phyloP scores from a whole-genome alignment of 2,329 filamentous ascomycete species.

The Phaeophleospora eucalypticola region DNA sequence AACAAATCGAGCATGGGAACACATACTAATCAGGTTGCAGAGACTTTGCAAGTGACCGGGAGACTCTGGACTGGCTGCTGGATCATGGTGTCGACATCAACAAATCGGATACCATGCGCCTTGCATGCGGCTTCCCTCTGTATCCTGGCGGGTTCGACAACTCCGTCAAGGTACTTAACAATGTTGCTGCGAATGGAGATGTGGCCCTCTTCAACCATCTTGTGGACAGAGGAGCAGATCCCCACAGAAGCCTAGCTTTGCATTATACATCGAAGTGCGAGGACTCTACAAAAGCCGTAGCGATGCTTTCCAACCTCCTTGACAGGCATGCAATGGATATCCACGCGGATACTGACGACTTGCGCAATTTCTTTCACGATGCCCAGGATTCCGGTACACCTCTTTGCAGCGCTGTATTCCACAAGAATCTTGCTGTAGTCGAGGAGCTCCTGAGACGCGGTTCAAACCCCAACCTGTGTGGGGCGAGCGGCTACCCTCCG shows the following conservation, averaged over 20 bases:
- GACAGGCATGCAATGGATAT: conserved; percentile 13
- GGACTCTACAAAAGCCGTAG: conserved; percentile 2
- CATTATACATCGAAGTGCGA: conserved; percentile 10
- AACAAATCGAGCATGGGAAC: background rate
- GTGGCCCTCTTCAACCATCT: conserved; percentile 14
- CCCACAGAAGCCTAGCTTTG: conserved; percentile 4
- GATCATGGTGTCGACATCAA: conserved; percentile 16
- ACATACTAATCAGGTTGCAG: conserved; percentile 1
- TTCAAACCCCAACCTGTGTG: conserved; percentile 2
- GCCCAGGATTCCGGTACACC: conserved; percentile 8
- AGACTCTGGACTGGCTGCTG: conserved; percentile 14
- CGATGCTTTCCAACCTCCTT: conserved; percentile 12
- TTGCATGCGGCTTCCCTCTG: conserved; percentile 6
- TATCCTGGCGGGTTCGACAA: conserved; percentile 3
- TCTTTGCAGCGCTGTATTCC: conserved; percentile 7
- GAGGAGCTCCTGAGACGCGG: conserved; percentile 9
- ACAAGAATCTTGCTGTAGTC: conserved; percentile 9
- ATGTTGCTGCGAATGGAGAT: conserved; percentile 12
- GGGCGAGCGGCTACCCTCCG: too few relatives aligned
- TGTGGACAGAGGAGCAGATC: conserved; percentile 9
- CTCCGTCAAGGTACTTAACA: conserved; percentile 13
- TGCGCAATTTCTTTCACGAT: conserved; percentile 8
- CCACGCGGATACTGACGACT: conserved; percentile 8
- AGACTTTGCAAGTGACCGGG: conserved; percentile 9
- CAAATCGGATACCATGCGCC: conserved; percentile 3